Evolutionary conservation across 176 grass and related monocot genomes (phyloP).

Genomic region (Carex parvula): DNA sequence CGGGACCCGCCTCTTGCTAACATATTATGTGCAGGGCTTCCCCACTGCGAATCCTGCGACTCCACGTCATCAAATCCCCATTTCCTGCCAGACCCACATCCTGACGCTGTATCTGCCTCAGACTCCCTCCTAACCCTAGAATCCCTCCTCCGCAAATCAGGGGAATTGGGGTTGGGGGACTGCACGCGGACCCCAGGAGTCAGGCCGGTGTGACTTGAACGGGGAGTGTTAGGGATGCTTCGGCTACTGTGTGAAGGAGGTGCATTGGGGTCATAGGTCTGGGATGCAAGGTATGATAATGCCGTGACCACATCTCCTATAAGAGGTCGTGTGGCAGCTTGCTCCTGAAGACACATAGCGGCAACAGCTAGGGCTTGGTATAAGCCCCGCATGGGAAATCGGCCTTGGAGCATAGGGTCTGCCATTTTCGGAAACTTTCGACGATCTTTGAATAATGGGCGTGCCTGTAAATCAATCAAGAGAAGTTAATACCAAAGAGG

Average conservation of each 20-base stretch:
- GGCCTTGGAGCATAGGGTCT: constrained; percentile 74
- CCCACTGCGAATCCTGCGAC: constrained; percentile 46
- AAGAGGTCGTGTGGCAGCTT: constrained; percentile 81
- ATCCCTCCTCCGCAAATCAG: constrained; percentile 48
- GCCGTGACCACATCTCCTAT: constrained; percentile 97
- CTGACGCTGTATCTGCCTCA: constrained; percentile 37
- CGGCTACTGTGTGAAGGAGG: constrained; percentile 38
- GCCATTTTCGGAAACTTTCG: constrained; percentile 96
- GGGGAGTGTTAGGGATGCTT: constrained; percentile 56
- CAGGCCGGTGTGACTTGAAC: constrained; percentile 44
- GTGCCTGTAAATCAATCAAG: constrained; percentile 63
- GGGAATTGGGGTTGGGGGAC: constrained; percentile 71
- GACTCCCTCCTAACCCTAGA: constrained; percentile 28
- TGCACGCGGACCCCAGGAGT: constrained; percentile 40
- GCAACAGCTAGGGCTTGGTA: constrained; percentile 97
- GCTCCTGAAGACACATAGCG: constrained; percentile 98
- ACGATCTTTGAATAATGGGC: constrained; percentile 90
- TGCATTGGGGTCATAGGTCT: constrained; percentile 78
- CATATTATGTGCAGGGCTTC: constrained; percentile 52
- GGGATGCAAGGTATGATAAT: constrained; percentile 94
- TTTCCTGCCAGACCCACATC: constrained; percentile 55
- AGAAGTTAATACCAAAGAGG: constrained; percentile 22
- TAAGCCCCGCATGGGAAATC: constrained; percentile 84
- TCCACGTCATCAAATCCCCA: constrained; percentile 73
- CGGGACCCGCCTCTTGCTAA: constrained; percentile 48